These are phyloP conservation scores for Calonectria ilicicola DNA, from an alignment of 2,329 filamentous ascomycete species.

Conservation along the genomic window DNA sequence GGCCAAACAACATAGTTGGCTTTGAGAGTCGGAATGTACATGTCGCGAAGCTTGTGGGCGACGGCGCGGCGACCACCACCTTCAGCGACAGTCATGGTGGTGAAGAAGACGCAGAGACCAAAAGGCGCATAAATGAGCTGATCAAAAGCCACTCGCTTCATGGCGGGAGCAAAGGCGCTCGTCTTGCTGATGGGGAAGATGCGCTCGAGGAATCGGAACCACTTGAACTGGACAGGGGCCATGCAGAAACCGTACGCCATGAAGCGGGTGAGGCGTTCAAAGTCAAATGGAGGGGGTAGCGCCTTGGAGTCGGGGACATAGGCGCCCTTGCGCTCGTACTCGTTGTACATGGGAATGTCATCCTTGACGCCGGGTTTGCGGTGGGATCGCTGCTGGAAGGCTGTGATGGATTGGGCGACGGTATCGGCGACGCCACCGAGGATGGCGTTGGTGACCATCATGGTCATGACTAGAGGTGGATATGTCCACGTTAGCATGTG, in stretches of 20 bases:
- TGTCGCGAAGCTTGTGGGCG: slow-evolving; percentile 86
- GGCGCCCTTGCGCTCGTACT: slow-evolving; percentile 86
- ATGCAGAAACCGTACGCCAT: slow-evolving; percentile 98
- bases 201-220: slow-evolving; percentile 88
- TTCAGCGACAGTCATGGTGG: slow-evolving; percentile 95
- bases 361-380: slow-evolving; percentile 77
- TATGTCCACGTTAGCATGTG: slow-evolving; percentile 17
- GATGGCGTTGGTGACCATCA: slow-evolving; percentile 98
- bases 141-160: slow-evolving; percentile 93
- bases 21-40: slow-evolving; percentile 94
- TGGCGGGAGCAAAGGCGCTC: slow-evolving; percentile 78
- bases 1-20: slow-evolving; percentile 98
- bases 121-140: slow-evolving; percentile 94
- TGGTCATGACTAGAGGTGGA: slow-evolving; percentile 84
- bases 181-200: slow-evolving; percentile 88
- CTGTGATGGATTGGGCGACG: slow-evolving; percentile 91
- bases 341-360: slow-evolving; percentile 86
- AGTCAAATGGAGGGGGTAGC: slow-evolving; percentile 89
- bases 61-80: slow-evolving; percentile 87
- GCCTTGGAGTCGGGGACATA: slow-evolving; percentile 72
- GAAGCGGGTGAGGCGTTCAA: slow-evolving; percentile 92
- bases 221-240: slow-evolving; percentile 94
- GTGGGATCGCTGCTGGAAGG: slow-evolving; percentile 76
- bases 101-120: slow-evolving; percentile 90
- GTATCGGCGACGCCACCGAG: slow-evolving; percentile 97